Conservation (phyloP, 2,329 filamentous ascomycete species). For the Aspergillus candidus region DNA sequence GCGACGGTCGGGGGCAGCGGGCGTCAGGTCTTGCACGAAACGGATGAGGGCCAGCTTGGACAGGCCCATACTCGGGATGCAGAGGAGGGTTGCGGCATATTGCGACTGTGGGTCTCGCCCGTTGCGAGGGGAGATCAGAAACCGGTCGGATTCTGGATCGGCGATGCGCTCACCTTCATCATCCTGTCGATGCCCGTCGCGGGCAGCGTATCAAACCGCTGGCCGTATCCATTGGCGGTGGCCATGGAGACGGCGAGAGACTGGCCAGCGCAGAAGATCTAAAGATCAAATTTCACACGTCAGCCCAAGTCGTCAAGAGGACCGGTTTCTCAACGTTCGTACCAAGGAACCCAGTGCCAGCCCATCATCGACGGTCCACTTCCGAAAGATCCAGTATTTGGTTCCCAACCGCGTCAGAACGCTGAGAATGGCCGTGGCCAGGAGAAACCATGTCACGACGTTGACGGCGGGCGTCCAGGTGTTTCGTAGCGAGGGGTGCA, state of each 20-base stretch:
- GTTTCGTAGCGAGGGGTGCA: neutral
- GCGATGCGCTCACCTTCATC: slow-evolving; percentile 16
- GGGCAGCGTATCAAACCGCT: slow-evolving; percentile 11
- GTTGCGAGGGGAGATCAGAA: neutral
- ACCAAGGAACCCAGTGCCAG: slow-evolving; percentile 18
- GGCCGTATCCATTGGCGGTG: slow-evolving; percentile 18
- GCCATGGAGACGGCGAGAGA: slow-evolving; percentile 20
- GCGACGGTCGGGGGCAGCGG: slow-evolving; percentile 12
- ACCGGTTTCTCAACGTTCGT: neutral
- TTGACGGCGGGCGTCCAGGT: slow-evolving; percentile 17
- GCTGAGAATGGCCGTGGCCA: slow-evolving; percentile 20
- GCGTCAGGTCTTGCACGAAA: slow-evolving; percentile 20
- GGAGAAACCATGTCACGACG: slow-evolving; percentile 23
- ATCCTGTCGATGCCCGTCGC: slow-evolving; percentile 5
- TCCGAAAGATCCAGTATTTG: slow-evolving; percentile 21
- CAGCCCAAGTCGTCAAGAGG: neutral
- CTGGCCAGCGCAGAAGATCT: slow-evolving; percentile 14
- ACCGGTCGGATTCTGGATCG: neutral
- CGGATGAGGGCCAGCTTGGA: slow-evolving; percentile 22
- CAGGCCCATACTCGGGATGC: slow-evolving; percentile 15
- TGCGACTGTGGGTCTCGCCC: slow-evolving; percentile 9
- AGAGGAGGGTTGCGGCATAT: slow-evolving; percentile 20
- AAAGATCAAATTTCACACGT: neutral
- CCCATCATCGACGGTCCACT: slow-evolving; percentile 19
- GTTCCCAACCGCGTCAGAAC: slow-evolving; percentile 20